Base-by-base conservation (phyloP, 441 rosid species). In the Sinapis alba region DNA sequence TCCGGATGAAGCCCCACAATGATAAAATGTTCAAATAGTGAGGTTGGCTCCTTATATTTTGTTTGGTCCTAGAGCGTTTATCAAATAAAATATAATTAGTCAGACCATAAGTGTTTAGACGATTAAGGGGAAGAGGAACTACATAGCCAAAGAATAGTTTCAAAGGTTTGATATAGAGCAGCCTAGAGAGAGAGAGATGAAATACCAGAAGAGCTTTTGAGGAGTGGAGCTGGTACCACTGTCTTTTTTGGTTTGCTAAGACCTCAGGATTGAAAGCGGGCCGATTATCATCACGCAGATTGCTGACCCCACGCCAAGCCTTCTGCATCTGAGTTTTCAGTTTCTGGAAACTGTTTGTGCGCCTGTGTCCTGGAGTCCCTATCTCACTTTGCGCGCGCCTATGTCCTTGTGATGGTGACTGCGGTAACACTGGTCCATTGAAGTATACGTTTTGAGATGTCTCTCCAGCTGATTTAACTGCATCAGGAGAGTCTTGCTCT, bases 141-240 rank as follows among this genome's bases (percentile, higher is more conserved):
- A 56, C 1, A 5, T 3, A 71, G 67, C 64, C 54, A 67, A 30
- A 62, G 82, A 43, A 13, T 24, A 47, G 32, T 57, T 65, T 77
- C 57, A 23, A 65, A 60, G 53, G 34, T 67, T 60, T 72, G 54
- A 68, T 30, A 72, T 27, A 36, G 50, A 43, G 60, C 54, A 60
- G 58, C 16, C 73, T 54, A 72, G 47, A 72, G 61, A 62, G 60
- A 62, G 66, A 62, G 60, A 62, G 76, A 28, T 28, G 50, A 30
- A 76, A 61, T 89, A 92, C 99, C 97, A 71, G 72, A 81, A 71
- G 72, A 81, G 91, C 65, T 83, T 86, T 88, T 19, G 82, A 79
- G 62, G 97, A 89, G 81, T 93, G 94, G 72, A 87, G 87, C 94
- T 89, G 97, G 78, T 91, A 93, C 99, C 99, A 95, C 88, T 88